Evolutionary conservation across 306 rosid genomes (phyloP).

Genomic region (Astragalus membranaceus): DNA sequence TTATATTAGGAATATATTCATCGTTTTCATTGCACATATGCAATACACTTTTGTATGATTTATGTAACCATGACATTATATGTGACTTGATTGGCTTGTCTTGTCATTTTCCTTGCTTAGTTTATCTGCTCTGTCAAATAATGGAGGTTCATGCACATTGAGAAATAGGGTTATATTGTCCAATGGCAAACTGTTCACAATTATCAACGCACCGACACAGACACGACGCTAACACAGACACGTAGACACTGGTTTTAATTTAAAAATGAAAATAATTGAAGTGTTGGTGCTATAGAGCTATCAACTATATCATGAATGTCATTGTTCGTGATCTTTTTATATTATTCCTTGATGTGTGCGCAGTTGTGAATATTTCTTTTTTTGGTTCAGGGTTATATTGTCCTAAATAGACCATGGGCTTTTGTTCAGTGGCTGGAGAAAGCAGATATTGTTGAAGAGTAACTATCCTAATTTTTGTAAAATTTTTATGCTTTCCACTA

Average conservation of each 20-base stretch:
- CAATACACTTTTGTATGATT: not conserved
- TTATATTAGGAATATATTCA: not conserved
- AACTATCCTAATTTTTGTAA: conserved; percentile 19
- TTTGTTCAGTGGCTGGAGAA: conserved; percentile 96
- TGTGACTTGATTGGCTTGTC: too few species aligned
- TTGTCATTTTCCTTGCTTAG: too few species aligned
- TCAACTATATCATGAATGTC: not conserved
- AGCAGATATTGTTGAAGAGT: conserved; percentile 85
- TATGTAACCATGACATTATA: not conserved
- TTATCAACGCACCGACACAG: not conserved
- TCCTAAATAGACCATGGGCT: conserved; percentile 96
- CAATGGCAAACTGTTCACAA: not conserved
- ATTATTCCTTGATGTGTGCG: not conserved
- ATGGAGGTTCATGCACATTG: too few species aligned
- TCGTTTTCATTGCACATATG: not conserved
- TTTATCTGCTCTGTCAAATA: too few species aligned
- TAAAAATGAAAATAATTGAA: too few species aligned
- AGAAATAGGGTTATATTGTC: too few species aligned
- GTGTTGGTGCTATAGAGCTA: too few species aligned
- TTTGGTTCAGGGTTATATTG: conserved; percentile 70
- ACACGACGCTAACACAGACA: too few species aligned
- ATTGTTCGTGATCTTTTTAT: conserved; percentile 5
- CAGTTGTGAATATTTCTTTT: conserved; percentile 9
- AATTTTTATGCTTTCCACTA: not conserved
- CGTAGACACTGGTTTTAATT: too few species aligned